phyloP scores from a whole-genome alignment of 176 grass and related monocot genomes.

The Thinopyrum elongatum region DNA sequence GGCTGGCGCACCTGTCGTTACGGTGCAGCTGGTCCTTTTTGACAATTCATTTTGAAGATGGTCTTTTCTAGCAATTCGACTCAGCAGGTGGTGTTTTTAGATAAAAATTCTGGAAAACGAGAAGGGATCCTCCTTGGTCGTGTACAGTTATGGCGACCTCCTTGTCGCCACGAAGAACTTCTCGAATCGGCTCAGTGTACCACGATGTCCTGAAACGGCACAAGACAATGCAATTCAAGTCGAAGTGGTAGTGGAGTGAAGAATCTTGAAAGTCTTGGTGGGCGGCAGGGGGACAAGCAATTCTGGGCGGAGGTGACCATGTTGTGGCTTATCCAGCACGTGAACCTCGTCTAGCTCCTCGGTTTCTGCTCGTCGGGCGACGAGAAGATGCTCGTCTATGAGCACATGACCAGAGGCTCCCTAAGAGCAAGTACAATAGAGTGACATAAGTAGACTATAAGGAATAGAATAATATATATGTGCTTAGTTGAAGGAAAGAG shows the following conservation, averaged over 20 bases:
- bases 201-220: not conserved
- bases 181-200: constrained; percentile 26
- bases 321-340: constrained; percentile 13
- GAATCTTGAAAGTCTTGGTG: constrained; percentile 9
- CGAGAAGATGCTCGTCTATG: constrained; percentile 35
- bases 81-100: no score
- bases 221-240: not conserved
- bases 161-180: constrained; percentile 32
- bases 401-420: constrained; percentile 39
- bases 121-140: constrained; percentile 11
- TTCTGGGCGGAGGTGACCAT: constrained; percentile 14
- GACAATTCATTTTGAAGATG: no score
- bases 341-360: constrained; percentile 27
- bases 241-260: constrained; percentile 22
- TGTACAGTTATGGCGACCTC: constrained; percentile 23
- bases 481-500: no score
- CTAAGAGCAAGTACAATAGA: no score
- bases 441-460: no score
- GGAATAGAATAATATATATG: no score
- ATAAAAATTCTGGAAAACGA: not conserved
- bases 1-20: no score
- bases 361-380: not conserved
- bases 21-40: no score
- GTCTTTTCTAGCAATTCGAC: no score
- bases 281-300: constrained; percentile 15